Conservation (phyloP, 2,329 filamentous ascomycete genomes). For the Nectriaceae sp. region DNA sequence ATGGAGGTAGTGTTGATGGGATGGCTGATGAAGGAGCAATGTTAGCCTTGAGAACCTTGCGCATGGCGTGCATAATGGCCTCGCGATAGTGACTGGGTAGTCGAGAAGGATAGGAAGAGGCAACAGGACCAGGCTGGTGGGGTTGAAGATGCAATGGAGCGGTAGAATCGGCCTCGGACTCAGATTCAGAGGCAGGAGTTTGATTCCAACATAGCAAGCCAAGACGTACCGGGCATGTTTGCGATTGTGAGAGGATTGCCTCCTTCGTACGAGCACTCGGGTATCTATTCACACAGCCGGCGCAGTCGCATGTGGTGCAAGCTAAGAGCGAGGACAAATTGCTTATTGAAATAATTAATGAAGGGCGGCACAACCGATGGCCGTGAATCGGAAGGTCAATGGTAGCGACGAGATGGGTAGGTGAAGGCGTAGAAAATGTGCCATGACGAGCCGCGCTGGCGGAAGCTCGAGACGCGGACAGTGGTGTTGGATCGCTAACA, state of each 20-base stretch:
- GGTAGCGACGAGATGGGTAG: not conserved
- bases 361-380: too few relatives aligned
- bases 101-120: constrained; percentile 3
- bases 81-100: constrained; percentile 17
- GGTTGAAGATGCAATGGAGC: constrained; percentile 5
- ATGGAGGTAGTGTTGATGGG: constrained; percentile 72
- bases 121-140: not conserved
- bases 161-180: constrained; percentile 17
- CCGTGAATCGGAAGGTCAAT: not conserved
- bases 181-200: not conserved
- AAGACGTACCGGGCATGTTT: not conserved
- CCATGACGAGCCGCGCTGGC: not conserved
- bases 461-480: not conserved
- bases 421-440: not conserved
- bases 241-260: not conserved
- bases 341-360: not conserved
- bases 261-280: too few relatives aligned
- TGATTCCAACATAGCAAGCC: not conserved
- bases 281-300: too few relatives aligned
- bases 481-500: not conserved
- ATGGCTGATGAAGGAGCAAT: constrained; percentile 40
- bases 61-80: constrained; percentile 38
- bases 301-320: not conserved
- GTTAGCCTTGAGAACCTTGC: constrained; percentile 40
- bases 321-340: not conserved